phyloP scores from a whole-genome alignment of 2,329 filamentous ascomycete species.

The Microdochium nivale region DNA sequence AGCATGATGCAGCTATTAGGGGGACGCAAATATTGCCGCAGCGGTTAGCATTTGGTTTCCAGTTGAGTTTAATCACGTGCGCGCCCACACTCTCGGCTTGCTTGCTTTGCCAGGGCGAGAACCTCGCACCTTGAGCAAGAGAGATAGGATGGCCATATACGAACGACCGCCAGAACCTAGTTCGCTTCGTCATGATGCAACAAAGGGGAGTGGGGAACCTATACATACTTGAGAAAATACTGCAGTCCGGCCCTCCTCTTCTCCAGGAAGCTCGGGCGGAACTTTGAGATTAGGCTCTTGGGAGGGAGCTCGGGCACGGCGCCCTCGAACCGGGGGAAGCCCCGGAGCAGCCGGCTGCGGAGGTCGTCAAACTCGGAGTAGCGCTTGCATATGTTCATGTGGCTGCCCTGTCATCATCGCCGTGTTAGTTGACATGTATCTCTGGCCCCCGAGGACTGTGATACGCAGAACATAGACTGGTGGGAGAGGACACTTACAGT shows the following conservation, averaged over 20 bases:
- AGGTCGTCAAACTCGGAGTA: conserved; percentile 94
- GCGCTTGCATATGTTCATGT: conserved; percentile 58
- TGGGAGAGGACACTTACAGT: conserved; percentile 51
- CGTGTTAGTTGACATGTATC: conserved; percentile 31
- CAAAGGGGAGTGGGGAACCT: neutral
- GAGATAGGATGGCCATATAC: no score
- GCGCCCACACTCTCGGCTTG: no score
- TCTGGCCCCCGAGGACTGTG: neutral
- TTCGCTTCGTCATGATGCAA: no score
- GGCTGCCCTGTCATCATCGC: conserved; percentile 40
- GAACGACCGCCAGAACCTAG: no score
- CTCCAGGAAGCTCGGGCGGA: conserved; percentile 78
- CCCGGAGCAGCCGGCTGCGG: conserved; percentile 60
- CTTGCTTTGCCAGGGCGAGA: no score
- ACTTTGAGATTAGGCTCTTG: conserved; percentile 84
- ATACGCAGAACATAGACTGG: no score
- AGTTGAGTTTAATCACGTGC: no score
- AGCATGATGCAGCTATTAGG: conserved; percentile 69
- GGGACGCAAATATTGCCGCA: conserved; percentile 10
- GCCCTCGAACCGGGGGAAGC: conserved; percentile 75
- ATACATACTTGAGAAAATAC: conserved; percentile 83
- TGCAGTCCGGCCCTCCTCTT: conserved; percentile 72
- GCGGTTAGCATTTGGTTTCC: neutral
- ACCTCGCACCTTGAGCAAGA: no score
- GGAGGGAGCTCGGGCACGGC: conserved; percentile 87